Evolutionary conservation across 441 rosid genomes (phyloP).

Genomic region (Bocquillonia castaneifolia): DNA sequence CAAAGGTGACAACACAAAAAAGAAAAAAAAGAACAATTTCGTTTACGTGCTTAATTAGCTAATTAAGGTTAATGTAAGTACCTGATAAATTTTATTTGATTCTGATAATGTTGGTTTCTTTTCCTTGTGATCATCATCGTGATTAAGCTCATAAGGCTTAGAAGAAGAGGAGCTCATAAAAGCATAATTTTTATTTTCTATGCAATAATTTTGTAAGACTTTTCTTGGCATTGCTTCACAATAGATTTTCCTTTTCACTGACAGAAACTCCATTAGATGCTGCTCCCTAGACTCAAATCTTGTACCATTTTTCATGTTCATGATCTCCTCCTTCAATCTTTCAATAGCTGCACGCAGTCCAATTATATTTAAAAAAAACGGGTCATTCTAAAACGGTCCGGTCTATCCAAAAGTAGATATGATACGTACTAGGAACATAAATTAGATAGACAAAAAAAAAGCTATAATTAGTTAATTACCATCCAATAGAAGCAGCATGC

Average conservation of each 20-base stretch:
- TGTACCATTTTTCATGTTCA: background rate
- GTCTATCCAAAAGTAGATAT: no score
- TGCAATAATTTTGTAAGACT: background rate
- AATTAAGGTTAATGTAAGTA: no score
- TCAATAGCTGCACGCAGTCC: slow-evolving; percentile 24
- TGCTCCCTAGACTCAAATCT: background rate
- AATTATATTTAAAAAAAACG: no score
- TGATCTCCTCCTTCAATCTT: slow-evolving; percentile 14
- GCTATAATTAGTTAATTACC: no score
- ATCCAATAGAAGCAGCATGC: slow-evolving; percentile 19
- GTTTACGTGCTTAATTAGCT: no score
- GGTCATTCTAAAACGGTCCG: no score
- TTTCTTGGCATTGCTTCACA: background rate
- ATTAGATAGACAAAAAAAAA: no score
- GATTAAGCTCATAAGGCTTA: background rate
- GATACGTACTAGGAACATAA: background rate
- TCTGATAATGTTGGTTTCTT: background rate
- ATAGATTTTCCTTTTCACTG: background rate
- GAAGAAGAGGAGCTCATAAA: background rate
- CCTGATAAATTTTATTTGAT: background rate
- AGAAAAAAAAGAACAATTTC: no score
- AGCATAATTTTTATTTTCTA: background rate
- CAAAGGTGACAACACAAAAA: no score
- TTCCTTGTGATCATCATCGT: background rate
- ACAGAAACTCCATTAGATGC: background rate